phyloP scores from a whole-genome alignment of 208 protist genomes.

The Trypanosoma theileri region DNA sequence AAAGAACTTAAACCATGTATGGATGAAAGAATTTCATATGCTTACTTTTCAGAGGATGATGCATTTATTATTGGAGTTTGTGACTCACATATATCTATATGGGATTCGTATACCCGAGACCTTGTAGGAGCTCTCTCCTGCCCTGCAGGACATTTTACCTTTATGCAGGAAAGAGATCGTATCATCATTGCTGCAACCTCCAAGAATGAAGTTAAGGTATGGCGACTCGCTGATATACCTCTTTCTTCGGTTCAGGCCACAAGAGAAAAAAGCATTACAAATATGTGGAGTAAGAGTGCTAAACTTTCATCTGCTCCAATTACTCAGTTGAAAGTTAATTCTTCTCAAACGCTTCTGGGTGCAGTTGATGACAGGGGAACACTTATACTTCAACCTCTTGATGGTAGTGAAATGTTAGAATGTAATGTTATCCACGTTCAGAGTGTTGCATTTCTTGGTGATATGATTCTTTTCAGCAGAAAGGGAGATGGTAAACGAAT shows the following conservation, averaged over 20 bases:
- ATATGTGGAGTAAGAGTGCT: conserved; percentile 52
- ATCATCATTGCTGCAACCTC: conserved; percentile 55
- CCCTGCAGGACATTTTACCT: conserved; percentile 47
- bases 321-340: conserved; percentile 36
- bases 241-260: conserved; percentile 53
- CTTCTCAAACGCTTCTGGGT: conserved; percentile 28
- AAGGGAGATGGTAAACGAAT: conserved; percentile 17
- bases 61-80: conserved; percentile 50
- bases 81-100: conserved; percentile 48
- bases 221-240: conserved; percentile 39
- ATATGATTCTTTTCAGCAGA: conserved; percentile 36
- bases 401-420: conserved; percentile 26
- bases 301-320: conserved; percentile 61
- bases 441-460: conserved; percentile 36
- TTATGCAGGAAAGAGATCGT: conserved; percentile 47
- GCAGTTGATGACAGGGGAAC: conserved; percentile 29
- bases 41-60: conserved; percentile 65
- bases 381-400: conserved; percentile 45
- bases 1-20: conserved; percentile 32
- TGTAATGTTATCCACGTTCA: conserved; percentile 27
- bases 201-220: conserved; percentile 51
- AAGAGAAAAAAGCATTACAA: conserved; percentile 52
- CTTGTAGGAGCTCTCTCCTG: conserved; percentile 53
- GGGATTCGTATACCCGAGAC: conserved; percentile 49
- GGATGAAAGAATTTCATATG: conserved; percentile 37